These are phyloP conservation scores for Magnolia kwangsiensis DNA, from an alignment of 164 flowering plant species.

Conservation along the genomic window DNA sequence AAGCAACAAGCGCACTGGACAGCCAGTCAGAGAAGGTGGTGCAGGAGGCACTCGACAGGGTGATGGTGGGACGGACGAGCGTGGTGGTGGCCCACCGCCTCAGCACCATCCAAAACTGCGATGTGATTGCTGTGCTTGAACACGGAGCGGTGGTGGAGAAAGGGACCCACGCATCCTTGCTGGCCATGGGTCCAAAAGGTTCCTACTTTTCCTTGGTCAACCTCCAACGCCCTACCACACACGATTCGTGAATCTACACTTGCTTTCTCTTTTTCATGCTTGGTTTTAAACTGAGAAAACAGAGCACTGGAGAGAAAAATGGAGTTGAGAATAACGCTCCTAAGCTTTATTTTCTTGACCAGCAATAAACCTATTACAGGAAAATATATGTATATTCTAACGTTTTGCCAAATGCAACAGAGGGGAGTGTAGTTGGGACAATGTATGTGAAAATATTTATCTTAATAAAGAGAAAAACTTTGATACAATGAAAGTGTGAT, in stretches of 20 bases:
- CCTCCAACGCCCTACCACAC: slow-evolving; percentile 1
- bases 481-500: too few species aligned
- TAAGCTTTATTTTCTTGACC: too few species aligned
- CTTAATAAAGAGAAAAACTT: too few species aligned
- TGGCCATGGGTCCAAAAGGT: slow-evolving; percentile 35
- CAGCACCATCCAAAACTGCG: slow-evolving; percentile 39
- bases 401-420: too few species aligned
- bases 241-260: neutral
- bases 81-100: slow-evolving; percentile 50
- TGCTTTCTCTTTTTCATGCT: neutral
- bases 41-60: slow-evolving; percentile 39
- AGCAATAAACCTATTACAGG: too few species aligned
- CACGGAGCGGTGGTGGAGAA: slow-evolving; percentile 44
- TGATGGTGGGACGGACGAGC: slow-evolving; percentile 39
- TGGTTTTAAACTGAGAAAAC: neutral
- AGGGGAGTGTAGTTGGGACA: too few species aligned
- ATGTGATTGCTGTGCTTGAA: slow-evolving; percentile 38
- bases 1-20: slow-evolving; percentile 46
- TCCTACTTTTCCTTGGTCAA: slow-evolving; percentile 35
- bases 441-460: too few species aligned
- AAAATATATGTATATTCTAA: too few species aligned
- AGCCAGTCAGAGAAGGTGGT: slow-evolving; percentile 40
- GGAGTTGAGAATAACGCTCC: too few species aligned
- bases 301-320: neutral
- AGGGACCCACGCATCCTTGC: slow-evolving; percentile 34